These are phyloP conservation scores for Leccinellum albellum DNA, from an alignment of 768 basidiomycete species.

Conservation along the genomic window DNA sequence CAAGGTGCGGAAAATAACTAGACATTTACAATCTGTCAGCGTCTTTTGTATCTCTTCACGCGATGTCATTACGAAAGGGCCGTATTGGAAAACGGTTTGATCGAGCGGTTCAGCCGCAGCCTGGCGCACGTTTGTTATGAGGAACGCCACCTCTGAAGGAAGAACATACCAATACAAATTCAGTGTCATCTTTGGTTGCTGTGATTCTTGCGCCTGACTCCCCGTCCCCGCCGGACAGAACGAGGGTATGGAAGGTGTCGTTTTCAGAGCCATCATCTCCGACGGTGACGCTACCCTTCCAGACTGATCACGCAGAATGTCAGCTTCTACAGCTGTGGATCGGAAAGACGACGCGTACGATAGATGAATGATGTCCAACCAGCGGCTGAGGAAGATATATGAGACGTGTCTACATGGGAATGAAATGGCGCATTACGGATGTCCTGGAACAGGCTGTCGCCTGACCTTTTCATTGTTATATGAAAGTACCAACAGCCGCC, in stretches of 20 bases:
- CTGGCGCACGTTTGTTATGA: slow-evolving; percentile 32
- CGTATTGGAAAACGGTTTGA: slow-evolving; percentile 84
- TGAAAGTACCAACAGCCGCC: slow-evolving; percentile 97
- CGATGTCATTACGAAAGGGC: slow-evolving; percentile 84
- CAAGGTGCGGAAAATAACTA: neutral
- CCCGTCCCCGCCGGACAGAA: slow-evolving; percentile 57
- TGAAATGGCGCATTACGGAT: slow-evolving; percentile 53
- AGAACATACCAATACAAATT: slow-evolving; percentile 64
- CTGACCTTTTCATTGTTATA: slow-evolving; percentile 59
- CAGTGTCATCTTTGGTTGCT: slow-evolving; percentile 57
- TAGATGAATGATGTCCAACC: slow-evolving; percentile 92
- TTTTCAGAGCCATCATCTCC: slow-evolving; percentile 48
- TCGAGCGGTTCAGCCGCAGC: slow-evolving; percentile 86
- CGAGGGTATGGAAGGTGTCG: slow-evolving; percentile 72
- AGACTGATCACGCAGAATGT: slow-evolving; percentile 19
- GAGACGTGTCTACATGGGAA: neutral
- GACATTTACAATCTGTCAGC: slow-evolving; percentile 66
- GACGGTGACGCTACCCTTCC: slow-evolving; percentile 56
- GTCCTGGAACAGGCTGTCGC: slow-evolving; percentile 68
- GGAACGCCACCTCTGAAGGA: neutral
- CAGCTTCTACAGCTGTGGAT: neutral
- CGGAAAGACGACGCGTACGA: slow-evolving; percentile 42
- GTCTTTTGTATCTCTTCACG: slow-evolving; percentile 79
- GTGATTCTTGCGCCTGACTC: slow-evolving; percentile 70
- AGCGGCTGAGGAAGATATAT: slow-evolving; percentile 41